Evolutionary conservation across 257 asterid species (phyloP).

Genomic region (Jaltomata sinuosa): DNA sequence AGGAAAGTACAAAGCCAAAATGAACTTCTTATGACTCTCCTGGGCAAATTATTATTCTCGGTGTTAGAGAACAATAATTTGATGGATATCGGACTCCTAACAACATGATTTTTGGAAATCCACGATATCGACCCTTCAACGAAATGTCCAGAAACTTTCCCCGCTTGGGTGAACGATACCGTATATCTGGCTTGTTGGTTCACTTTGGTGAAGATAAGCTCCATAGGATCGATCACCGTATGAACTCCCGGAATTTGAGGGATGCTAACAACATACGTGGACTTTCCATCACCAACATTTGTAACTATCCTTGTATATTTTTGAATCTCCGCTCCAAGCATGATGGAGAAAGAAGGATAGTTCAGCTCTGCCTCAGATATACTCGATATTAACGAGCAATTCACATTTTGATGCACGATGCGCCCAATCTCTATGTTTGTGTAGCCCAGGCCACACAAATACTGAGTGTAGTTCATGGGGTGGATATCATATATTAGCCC

Average conservation of each 20-base stretch:
- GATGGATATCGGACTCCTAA: slow-evolving; percentile 15
- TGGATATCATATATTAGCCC: slow-evolving; percentile 20
- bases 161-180: slow-evolving; percentile 3
- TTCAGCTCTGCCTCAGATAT: slow-evolving; percentile 20
- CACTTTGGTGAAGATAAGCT: slow-evolving; percentile 4
- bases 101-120: slow-evolving; percentile 7
- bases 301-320: slow-evolving; percentile 26
- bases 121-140: slow-evolving; percentile 20
- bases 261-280: background rate
- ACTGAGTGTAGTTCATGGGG: slow-evolving; percentile 8
- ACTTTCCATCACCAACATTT: slow-evolving; percentile 23
- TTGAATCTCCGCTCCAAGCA: background rate
- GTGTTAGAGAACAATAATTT: background rate
- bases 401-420: background rate
- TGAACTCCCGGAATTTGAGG: background rate
- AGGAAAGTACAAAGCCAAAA: background rate
- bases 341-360: slow-evolving; percentile 24
- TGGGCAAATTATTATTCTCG: background rate
- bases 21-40: background rate
- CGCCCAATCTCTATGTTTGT: background rate
- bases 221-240: background rate
- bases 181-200: slow-evolving; percentile 4
- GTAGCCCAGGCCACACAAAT: background rate
- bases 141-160: background rate
- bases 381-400: background rate